phyloP scores from a whole-genome alignment of 176 grass and related monocot genomes.

The Leersia perrieri region DNA sequence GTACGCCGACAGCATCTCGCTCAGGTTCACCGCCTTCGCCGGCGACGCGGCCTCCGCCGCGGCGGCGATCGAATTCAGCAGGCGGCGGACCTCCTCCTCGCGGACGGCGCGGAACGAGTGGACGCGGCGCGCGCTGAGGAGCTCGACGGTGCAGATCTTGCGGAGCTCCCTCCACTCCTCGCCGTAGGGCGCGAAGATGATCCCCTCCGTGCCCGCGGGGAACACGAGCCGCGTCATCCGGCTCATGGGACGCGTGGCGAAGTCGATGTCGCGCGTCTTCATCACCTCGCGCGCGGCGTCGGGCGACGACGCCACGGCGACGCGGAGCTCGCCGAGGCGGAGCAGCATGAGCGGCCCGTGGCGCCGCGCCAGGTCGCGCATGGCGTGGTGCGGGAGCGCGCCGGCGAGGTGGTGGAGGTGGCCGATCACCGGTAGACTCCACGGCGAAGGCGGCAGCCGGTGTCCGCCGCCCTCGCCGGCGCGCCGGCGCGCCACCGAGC shows the following conservation, averaged over 20 bases:
- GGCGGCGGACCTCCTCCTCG: constrained; percentile 3
- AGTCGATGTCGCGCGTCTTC: not conserved
- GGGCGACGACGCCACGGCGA: constrained; percentile 37
- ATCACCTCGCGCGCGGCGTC: constrained; percentile 41
- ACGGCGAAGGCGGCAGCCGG: constrained; percentile 32
- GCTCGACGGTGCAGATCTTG: constrained; percentile 30
- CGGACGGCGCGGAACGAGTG: not conserved
- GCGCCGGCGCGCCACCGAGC: not conserved
- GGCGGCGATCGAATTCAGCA: too few species aligned
- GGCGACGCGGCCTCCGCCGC: not conserved
- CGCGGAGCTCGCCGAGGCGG: constrained; percentile 40
- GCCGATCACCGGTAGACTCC: constrained; percentile 41
- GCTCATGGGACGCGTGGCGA: not conserved
- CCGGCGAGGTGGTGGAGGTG: constrained; percentile 37
- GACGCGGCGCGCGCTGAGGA: constrained; percentile 15
- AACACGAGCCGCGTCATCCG: not conserved
- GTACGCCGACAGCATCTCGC: not conserved
- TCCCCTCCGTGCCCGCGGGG: not conserved
- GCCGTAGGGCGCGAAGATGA: constrained; percentile 35
- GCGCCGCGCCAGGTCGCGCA: constrained; percentile 23
- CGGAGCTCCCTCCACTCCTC: constrained; percentile 11
- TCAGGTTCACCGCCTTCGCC: not conserved
- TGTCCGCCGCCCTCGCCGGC: not conserved
- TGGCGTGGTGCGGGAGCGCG: constrained; percentile 34
- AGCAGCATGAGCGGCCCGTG: constrained; percentile 42